Base-by-base conservation (phyloP, 2,329 filamentous ascomycete species). In the Hypocreales sp. region DNA sequence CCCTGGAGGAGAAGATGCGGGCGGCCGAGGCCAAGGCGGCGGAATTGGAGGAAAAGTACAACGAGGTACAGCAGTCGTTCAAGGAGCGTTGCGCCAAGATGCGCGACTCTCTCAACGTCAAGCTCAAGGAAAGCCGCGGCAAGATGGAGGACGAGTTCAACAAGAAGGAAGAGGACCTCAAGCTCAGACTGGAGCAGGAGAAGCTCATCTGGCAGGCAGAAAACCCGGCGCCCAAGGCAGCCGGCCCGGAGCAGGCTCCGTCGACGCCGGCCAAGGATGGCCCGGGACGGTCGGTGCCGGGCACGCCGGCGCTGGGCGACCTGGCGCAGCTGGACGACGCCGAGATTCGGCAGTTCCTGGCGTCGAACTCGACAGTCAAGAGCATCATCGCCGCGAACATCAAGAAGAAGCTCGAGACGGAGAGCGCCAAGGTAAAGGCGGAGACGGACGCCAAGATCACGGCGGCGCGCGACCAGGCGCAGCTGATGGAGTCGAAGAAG, bases 401-500 rank as follows among this genome's bases (percentile, higher is more conserved):
- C 29, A 80, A 69, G 44, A 77, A 76, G 44, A 76, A 81, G 50
- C 65, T 81, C 15, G 70, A 76, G 9, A 54, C 60, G 2, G 67
- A 84, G 42, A 64, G 67, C n/a, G 61, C 67, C 32, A 75, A 67
- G 44, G 47, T 71, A 17, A 66, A 64, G 36, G 56, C 64, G 2
- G 69, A 71, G 31, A 61, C 55, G 29, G 67, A 72, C 26, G 52
- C 58, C 22, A 72, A 69, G 50, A 52, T 69, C 14, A 40, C 44
- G 9, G 58, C 62, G 27, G 69, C 66, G 8, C 58, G 61, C 29
- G 67, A 75, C 35, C 65, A 78, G 47, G 77, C 75, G 4, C 68
- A 78, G 27, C 66, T 78, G 34, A 67, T 90, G 55, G 72, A 75
- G 24, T 70, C 74, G 20, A 86, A 86, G 57, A 82, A 81, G 48